phyloP scores from a whole-genome alignment of 805 yeast species.

The Metschnikowia rubicola region DNA sequence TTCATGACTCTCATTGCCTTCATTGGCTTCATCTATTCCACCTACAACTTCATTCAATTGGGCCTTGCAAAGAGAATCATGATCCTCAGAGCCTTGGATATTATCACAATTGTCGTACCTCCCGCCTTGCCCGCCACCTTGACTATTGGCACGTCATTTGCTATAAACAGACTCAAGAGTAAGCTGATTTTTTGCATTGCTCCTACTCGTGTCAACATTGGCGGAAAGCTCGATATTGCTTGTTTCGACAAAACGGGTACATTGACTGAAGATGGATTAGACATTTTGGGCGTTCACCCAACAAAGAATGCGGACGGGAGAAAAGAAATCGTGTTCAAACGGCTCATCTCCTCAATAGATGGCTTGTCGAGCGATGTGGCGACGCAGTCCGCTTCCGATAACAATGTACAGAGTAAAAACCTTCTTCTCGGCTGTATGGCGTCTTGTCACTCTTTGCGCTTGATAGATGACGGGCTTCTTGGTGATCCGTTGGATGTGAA shows the following conservation, averaged over 20 bases:
- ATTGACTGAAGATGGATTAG: constrained; percentile 93
- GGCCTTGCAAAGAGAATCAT: constrained; percentile 69
- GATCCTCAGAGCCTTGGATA: constrained; percentile 84
- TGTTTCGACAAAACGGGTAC: constrained; percentile 99
- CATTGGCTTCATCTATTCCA: constrained; percentile 79
- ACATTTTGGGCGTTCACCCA: constrained; percentile 62
- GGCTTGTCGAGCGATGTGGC: constrained; percentile 3
- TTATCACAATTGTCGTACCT: constrained; percentile 95
- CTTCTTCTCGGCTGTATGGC: constrained; percentile 48
- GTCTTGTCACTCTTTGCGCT: constrained; percentile 83
- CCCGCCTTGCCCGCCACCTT: constrained; percentile 98
- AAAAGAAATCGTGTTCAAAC: constrained; percentile 36
- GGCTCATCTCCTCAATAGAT: constrained; percentile 18
- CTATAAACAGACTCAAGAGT: constrained; percentile 66
- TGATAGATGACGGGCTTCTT: constrained; percentile 71
- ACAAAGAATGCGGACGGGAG: constrained; percentile 39
- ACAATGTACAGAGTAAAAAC: constrained; percentile 28
- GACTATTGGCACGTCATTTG: constrained; percentile 94
- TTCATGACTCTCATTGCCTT: constrained; percentile 86
- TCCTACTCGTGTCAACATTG: constrained; percentile 93
- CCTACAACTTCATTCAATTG: constrained; percentile 73
- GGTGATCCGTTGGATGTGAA: constrained; percentile 95
- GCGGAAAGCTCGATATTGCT: constrained; percentile 85
- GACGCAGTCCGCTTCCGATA: not conserved
- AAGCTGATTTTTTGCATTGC: constrained; percentile 82